Base-by-base conservation (phyloP, 2,329 filamentous ascomycete species). In the Colletotrichum sp. region DNA sequence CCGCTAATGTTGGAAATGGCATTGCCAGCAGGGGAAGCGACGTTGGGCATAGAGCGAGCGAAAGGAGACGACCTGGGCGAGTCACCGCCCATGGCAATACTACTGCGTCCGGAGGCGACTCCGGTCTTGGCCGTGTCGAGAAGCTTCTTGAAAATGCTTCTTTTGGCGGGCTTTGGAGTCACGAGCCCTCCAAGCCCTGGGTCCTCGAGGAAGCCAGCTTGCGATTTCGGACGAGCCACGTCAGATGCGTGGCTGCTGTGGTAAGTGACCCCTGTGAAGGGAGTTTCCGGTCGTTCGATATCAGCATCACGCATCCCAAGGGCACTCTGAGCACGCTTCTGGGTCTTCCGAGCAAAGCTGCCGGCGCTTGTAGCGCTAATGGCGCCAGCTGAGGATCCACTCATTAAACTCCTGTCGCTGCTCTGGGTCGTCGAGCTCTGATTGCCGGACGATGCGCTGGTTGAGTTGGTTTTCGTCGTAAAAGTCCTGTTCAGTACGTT, bases 291-390 rank as follows among this genome's bases (percentile, higher is more conserved):
- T 24, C 92, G 88, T 56, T 90, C 90, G 26, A 83, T 76, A 21
- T 91, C 91, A 80, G 85, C 85, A 18, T 91, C 91, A 28, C 90
- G 89, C 71, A 90, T 88, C 55, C 91, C 93, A 78, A 94, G 84
- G 5, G 92, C 91, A 80, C 93, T 95, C 77, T 92, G 91, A 18
- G 93, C 89, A 77, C 93, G 82, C 78, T 84, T 81, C n/a, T 89
- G 84, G 81, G 93, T 94, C 81, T 94, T 94, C 76, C 96, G 92
- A 34, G 96, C 96, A 78, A 97, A 92, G 84, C 96, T 98, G 70
- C 96, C 97, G 18, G 97, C 97, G 84, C 97, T 98, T 18, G 97
- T 98, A 66, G 96, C 95, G 83, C 96, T 98, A 84, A 98, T 95
- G 15, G 91, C 96, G 66, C 96, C 93, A 1, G 97, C 97, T 69